These are phyloP conservation scores for Marasmius oreades DNA, from an alignment of 1,284 basidiomycete genomes.

Conservation along the genomic window DNA sequence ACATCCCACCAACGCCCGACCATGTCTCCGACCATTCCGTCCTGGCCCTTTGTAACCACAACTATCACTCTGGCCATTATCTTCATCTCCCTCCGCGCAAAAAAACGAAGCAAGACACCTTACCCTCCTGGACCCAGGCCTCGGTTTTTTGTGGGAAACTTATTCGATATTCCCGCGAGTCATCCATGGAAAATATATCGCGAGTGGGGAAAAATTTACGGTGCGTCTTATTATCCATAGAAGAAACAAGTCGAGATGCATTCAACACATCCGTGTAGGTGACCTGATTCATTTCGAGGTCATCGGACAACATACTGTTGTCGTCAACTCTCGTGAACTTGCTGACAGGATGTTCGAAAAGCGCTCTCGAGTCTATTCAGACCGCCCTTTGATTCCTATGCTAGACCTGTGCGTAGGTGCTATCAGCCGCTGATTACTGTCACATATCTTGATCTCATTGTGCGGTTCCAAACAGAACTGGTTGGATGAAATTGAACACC, in stretches of 20 bases:
- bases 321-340: conserved; percentile 34
- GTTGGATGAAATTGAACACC: not conserved
- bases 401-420: conserved; percentile 27
- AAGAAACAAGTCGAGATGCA: too few relatives aligned
- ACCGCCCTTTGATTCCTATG: conserved; percentile 32
- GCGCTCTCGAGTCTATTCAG: conserved; percentile 33
- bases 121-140: conserved; percentile 2
- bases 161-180: not conserved
- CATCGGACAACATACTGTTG: conserved; percentile 30
- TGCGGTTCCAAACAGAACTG: not conserved
- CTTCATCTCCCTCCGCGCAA: too few relatives aligned
- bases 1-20: too few relatives aligned
- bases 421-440: not conserved
- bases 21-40: too few relatives aligned
- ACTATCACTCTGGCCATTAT: too few relatives aligned
- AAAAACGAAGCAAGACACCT: too few relatives aligned
- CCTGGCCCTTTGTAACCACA: too few relatives aligned
- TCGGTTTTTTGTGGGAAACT: not conserved
- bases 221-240: not conserved
- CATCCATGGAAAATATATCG: not conserved
- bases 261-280: conserved; percentile 19
- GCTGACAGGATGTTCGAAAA: conserved; percentile 39
- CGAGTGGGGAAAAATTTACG: not conserved
- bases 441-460: not conserved
- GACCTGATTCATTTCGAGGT: conserved; percentile 26